Percentiles rank a stretch among this genome's conserved stretches.
Evolutionary conservation across 495 filamentous ascomycete genomes (phyloP).

Genomic region (Penicillium soppii): DNA sequence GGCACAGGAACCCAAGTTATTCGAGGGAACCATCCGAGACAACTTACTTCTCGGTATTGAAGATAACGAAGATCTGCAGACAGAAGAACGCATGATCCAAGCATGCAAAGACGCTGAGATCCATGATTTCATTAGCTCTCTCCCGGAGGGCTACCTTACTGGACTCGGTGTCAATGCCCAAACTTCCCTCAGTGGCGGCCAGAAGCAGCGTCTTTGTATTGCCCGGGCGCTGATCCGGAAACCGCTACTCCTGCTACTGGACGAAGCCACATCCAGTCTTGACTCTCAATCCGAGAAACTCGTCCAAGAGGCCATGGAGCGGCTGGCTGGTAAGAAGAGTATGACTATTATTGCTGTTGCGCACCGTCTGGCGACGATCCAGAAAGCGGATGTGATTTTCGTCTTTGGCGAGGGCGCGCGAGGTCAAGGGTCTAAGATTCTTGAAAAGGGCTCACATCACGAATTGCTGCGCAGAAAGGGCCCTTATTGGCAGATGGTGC

Average conservation of each 20-base stretch:
- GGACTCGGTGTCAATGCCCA: slow-evolving; percentile 58
- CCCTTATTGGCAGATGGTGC: slow-evolving; percentile 2
- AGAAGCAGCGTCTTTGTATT: slow-evolving; percentile 50
- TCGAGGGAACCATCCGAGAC: slow-evolving; percentile 49
- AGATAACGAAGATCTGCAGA: slow-evolving; percentile 27
- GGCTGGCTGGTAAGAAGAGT: slow-evolving; percentile 50
- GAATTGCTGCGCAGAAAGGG: neutral
- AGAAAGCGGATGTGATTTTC: slow-evolving; percentile 70
- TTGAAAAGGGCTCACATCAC: slow-evolving; percentile 65
- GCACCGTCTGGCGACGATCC: slow-evolving; percentile 69
- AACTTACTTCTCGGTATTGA: slow-evolving; percentile 50
- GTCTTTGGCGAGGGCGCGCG: slow-evolving; percentile 45
- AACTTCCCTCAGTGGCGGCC: slow-evolving; percentile 55
- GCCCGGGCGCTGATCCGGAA: slow-evolving; percentile 48
- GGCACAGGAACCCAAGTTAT: slow-evolving; percentile 51
- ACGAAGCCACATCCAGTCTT: slow-evolving; percentile 59
- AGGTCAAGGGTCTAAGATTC: slow-evolving; percentile 47
- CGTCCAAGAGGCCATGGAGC: slow-evolving; percentile 33
- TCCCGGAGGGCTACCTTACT: slow-evolving; percentile 63
- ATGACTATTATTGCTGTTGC: slow-evolving; percentile 75
- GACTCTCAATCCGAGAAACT: slow-evolving; percentile 49
- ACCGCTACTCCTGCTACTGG: slow-evolving; percentile 49
- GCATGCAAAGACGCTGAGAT: slow-evolving; percentile 57
- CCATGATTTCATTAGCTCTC: slow-evolving; percentile 50
- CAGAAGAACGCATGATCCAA: slow-evolving; percentile 47